Conservation (phyloP, 768 basidiomycete species). For the Lanmaoa rubissima region DNA sequence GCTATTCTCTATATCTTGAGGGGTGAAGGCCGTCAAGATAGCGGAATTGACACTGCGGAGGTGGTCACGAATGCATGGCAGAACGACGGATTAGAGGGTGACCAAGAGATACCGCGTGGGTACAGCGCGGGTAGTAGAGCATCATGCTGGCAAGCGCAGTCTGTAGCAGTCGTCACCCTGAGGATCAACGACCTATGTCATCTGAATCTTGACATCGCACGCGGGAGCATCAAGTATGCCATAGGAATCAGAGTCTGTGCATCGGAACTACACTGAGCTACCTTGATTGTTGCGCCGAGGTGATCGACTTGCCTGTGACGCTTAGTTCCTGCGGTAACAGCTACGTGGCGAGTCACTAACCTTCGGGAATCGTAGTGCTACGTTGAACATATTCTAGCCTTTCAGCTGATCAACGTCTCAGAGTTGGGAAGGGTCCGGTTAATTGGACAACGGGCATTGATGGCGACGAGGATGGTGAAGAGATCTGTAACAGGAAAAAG, state of each 20-base stretch:
- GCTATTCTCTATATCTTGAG: not conserved
- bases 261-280: too few relatives aligned
- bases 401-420: not conserved
- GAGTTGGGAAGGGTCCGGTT: conserved; percentile 29
- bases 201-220: not conserved
- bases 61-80: not conserved
- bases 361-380: not conserved
- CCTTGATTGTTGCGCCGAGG: too few relatives aligned
- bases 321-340: not conserved
- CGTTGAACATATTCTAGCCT: not conserved
- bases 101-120: not conserved
- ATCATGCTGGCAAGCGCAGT: not conserved
- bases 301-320: not conserved
- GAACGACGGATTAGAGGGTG: not conserved
- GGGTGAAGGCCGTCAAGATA: not conserved
- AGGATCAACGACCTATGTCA: not conserved
- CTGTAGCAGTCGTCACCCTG: not conserved
- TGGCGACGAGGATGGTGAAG: conserved; percentile 25
- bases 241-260: too few relatives aligned
- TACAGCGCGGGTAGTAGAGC: not conserved
- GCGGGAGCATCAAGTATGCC: too few relatives aligned
- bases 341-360: not conserved
- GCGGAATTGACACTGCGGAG: not conserved
- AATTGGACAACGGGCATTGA: conserved; percentile 4
- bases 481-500: conserved; percentile 24